Evolutionary conservation across 169 alveolate genomes (phyloP).

Genomic region (Babesia bovis): DNA sequence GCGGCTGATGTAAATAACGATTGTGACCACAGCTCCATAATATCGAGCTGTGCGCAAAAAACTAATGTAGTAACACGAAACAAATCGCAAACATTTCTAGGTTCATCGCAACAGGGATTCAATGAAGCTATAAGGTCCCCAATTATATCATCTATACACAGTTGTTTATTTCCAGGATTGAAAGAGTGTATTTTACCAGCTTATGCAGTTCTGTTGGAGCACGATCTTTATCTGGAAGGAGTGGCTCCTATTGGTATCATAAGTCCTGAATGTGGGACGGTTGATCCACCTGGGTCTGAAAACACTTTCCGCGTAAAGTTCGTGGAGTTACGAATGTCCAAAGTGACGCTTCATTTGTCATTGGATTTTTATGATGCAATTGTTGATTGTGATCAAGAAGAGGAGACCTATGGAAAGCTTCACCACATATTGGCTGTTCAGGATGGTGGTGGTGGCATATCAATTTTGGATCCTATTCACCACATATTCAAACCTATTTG

Average conservation of each 20-base stretch:
- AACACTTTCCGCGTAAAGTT: slow-evolving; percentile 11
- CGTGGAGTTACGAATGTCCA: not conserved
- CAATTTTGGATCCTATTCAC: slow-evolving; percentile 6
- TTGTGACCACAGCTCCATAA: not conserved
- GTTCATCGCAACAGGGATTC: not conserved
- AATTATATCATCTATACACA: slow-evolving; percentile 5
- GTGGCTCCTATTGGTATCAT: not conserved
- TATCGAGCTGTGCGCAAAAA: not conserved
- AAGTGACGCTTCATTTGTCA: slow-evolving; percentile 6
- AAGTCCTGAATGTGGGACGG: not conserved
- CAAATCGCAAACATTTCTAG: not conserved
- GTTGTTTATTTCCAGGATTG: slow-evolving; percentile 7
- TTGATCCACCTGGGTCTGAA: slow-evolving; percentile 2
- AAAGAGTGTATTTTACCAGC: slow-evolving; percentile 7
- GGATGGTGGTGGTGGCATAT: not conserved
- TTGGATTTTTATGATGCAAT: not conserved
- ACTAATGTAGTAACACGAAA: not conserved
- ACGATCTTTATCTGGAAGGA: slow-evolving; percentile 16
- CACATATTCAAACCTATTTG: slow-evolving; percentile 3
- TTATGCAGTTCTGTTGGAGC: not conserved
- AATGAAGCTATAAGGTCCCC: not conserved
- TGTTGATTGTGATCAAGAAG: not conserved
- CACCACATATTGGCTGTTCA: slow-evolving; percentile 10
- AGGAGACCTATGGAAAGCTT: not conserved
- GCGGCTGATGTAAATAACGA: not conserved